A percentile compares a stretch with the other conserved stretches of the same genome.
phyloP scores from a whole-genome alignment of 495 filamentous ascomycete genomes.

The Apodospora peruviana region DNA sequence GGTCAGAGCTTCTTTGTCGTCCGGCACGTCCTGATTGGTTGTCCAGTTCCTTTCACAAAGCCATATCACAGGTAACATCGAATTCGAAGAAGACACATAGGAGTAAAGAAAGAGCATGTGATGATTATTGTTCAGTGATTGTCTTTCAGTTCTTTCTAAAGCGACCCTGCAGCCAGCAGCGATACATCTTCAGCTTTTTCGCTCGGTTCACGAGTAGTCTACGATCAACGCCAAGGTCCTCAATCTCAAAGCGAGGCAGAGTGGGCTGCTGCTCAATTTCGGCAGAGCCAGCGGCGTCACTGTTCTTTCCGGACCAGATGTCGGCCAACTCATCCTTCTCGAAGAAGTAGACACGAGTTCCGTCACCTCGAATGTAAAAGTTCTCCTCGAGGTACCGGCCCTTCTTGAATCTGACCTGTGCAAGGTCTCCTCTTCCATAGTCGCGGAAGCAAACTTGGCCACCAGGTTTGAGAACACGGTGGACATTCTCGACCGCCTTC shows the following conservation, averaged over 20 bases:
- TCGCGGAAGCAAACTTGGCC: slow-evolving; percentile 89
- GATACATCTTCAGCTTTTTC: slow-evolving; percentile 92
- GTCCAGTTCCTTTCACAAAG: too few relatives aligned
- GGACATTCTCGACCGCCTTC: slow-evolving; percentile 74
- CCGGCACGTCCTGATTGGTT: not conserved
- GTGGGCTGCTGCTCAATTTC: slow-evolving; percentile 20
- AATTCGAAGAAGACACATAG: not conserved
- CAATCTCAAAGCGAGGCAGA: slow-evolving; percentile 54
- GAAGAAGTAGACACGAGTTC: slow-evolving; percentile 96
- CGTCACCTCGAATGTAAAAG: slow-evolving; percentile 93
- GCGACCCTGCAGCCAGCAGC: slow-evolving; percentile 92
- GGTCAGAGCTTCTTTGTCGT: not conserved
- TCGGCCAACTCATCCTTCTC: slow-evolving; percentile 71
- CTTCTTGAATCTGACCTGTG: slow-evolving; percentile 95
- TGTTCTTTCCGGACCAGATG: slow-evolving; percentile 61
- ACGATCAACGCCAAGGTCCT: slow-evolving; percentile 74
- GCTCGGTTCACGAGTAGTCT: slow-evolving; percentile 89
- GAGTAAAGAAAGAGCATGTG: not conserved
- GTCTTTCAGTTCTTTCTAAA: slow-evolving; percentile 63
- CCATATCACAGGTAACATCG: too few relatives aligned
- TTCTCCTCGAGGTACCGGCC: slow-evolving; percentile 89
- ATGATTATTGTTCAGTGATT: not conserved
- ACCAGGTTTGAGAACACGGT: slow-evolving; percentile 76
- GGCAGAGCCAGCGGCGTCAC: slow-evolving; percentile 14
- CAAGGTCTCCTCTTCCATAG: slow-evolving; percentile 90